Conservation (phyloP, 352 stramenopile genomes). For the Pythium graminicola region DNA sequence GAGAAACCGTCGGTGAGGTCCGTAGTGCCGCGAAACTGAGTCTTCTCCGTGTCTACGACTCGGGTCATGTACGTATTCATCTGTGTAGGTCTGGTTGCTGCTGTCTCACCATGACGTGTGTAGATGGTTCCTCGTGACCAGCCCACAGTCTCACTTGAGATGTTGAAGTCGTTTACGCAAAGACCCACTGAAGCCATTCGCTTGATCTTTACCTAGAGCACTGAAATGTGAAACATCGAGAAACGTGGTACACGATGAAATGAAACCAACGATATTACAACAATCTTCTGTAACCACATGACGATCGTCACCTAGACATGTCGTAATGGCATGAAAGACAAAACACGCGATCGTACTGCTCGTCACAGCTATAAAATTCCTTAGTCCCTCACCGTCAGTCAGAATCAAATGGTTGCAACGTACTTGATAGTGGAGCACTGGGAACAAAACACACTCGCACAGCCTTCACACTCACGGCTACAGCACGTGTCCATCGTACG, state of each 20-base stretch:
- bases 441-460: conserved; percentile 52
- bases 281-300: background rate
- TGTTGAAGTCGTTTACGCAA: conserved; percentile 46
- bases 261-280: background rate
- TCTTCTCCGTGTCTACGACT: conserved; percentile 56
- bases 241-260: background rate
- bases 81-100: no score
- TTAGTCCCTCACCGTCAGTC: background rate
- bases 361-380: conserved; percentile 41
- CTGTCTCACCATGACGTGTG: background rate
- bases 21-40: conserved; percentile 45
- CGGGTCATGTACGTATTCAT: conserved; percentile 56
- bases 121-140: conserved; percentile 76
- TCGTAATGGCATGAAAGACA: conserved; percentile 68
- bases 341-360: conserved; percentile 73
- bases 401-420: no score
- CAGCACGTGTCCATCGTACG: conserved; percentile 53
- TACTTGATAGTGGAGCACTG: conserved; percentile 82
- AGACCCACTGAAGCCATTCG: conserved; percentile 3
- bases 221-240: background rate
- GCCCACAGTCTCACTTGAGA: conserved; percentile 35
- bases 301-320: conserved; percentile 13
- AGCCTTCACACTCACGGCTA: conserved; percentile 47
- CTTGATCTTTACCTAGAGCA: conserved; percentile 30
- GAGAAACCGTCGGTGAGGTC: conserved; percentile 30